Conservation (phyloP, 208 protist species). For the Acanthamoeba lenticulata region DNA sequence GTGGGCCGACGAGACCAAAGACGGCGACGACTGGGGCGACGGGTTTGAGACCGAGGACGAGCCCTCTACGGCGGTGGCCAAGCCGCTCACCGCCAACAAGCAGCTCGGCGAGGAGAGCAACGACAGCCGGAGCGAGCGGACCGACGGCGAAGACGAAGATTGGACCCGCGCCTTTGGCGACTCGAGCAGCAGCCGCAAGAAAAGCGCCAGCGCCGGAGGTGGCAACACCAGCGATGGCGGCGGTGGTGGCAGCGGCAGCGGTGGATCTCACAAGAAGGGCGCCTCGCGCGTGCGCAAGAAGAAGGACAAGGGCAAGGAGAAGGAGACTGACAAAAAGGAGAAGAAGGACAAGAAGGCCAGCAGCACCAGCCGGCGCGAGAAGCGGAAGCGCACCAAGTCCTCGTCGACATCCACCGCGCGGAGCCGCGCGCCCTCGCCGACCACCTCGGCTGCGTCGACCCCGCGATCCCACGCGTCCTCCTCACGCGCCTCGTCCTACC, state of each 20-base stretch:
- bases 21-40: neutral
- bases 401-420: conserved; percentile 43
- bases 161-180: neutral
- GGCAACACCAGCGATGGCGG: no score
- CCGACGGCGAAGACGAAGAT: conserved; percentile 13
- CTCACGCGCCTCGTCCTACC: neutral
- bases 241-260: no score
- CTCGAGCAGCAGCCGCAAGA: neutral
- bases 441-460: neutral
- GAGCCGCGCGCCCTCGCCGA: neutral
- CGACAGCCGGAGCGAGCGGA: neutral
- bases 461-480: neutral
- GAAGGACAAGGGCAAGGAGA: neutral
- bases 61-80: neutral
- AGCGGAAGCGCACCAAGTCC: conserved; percentile 35
- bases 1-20: neutral
- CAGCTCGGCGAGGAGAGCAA: neutral
- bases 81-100: neutral
- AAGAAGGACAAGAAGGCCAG: neutral
- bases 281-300: neutral
- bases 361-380: neutral
- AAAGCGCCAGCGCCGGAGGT: neutral
- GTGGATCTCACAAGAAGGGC: conserved; percentile 23
- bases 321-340: neutral
- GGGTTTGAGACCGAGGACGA: neutral